Evolutionary conservation across 495 filamentous ascomycete genomes (phyloP), one percentile per base, ranked within the genome.

Genomic region (Chaetomidium leptoderma): DNA sequence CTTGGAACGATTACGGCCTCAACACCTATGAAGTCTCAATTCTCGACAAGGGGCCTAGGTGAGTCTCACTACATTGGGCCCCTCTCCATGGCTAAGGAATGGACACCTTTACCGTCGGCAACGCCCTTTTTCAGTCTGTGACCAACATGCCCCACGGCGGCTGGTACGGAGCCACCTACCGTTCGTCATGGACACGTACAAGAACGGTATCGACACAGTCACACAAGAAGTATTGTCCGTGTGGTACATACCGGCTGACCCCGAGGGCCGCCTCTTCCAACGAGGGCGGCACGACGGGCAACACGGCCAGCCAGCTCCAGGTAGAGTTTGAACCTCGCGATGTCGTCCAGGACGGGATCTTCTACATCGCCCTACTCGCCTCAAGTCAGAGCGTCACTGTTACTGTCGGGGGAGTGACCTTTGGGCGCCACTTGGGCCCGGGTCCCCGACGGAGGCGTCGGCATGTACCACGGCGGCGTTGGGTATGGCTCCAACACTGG

Each of bases 1-100:
- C 59, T 19, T 65, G 63, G 86, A 89, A 89, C 58, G 86, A 89
- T 68, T 89, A 78, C 53, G 85, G 85, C 56, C n/a, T n/a, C n/a
- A n/a, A n/a, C n/a, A n/a, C n/a, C n/a, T n/a, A n/a, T n/a, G n/a
- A n/a, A n/a, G n/a, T n/a, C n/a, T n/a, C n/a, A n/a, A n/a, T n/a
- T n/a, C n/a, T n/a, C n/a, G n/a, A n/a, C n/a, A n/a, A n/a, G n/a
- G n/a, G n/a, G n/a, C n/a, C n/a, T n/a, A n/a, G n/a, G n/a, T n/a
- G 86, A 90, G 70, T 79, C 80, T 9, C 84, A 87, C 73, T 87
- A 90, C 45, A 48, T 48, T n/a, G 45, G 45, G 4, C 45, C 45
- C 43, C 21, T 43, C 7, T 21, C 3, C 19, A 9, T 4, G 24
- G 10, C 43, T 4, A 45, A 27, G 43, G 6, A 9, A 26, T 45